Conservation (phyloP, 768 basidiomycete species). For the Filobasidium floriforme region DNA sequence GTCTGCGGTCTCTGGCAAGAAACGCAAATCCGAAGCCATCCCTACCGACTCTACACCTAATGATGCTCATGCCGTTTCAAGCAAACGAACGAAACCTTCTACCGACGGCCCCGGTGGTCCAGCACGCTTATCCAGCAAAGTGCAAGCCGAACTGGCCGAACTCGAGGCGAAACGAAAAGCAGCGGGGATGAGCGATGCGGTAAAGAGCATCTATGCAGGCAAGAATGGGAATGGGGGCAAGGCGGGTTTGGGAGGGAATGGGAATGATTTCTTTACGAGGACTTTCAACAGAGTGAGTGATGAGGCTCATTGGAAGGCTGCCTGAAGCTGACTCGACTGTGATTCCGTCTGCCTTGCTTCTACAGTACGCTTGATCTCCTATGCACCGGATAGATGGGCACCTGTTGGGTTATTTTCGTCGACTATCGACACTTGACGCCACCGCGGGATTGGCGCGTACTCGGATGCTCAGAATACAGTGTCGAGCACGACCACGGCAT, state of each 20-base stretch:
- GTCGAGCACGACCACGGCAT: too few species aligned
- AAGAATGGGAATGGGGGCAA: conserved; percentile 1
- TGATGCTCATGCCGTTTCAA: not conserved
- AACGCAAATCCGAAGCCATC: conserved; percentile 19
- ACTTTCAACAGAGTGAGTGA: conserved; percentile 23
- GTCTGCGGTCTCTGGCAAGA: conserved; percentile 9
- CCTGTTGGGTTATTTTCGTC: too few species aligned
- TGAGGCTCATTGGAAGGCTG: not conserved
- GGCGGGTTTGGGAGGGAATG: conserved; percentile 6
- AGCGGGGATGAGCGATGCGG: conserved; percentile 16
- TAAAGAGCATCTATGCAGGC: conserved; percentile 23
- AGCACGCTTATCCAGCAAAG: conserved; percentile 14
- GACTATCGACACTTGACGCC: too few species aligned
- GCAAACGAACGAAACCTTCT: not conserved
- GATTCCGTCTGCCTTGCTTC: not conserved
- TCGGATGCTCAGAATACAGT: too few species aligned
- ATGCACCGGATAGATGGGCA: not conserved
- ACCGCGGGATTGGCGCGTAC: too few species aligned
- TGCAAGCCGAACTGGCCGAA: conserved; percentile 18
- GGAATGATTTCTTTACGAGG: conserved; percentile 26
- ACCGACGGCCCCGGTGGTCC: not conserved
- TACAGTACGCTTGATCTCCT: not conserved
- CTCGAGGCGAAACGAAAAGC: conserved; percentile 22
- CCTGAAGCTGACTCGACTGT: not conserved
- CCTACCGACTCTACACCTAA: not conserved